phyloP scores from a whole-genome alignment of 1,139 yeast species.

The Nakaseomyces glabratus region DNA sequence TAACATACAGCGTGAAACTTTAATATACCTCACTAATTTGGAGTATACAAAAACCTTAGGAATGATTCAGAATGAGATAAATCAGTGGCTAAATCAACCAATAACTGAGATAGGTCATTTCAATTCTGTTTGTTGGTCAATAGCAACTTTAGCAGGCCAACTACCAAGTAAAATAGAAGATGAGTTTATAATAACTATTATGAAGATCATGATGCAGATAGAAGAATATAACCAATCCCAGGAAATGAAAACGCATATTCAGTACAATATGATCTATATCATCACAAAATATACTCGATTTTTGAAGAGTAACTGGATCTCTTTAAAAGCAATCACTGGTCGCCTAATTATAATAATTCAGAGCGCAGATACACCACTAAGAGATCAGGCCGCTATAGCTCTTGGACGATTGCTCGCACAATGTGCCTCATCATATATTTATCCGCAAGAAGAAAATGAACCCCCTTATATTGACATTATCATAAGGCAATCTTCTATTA shows the following conservation, averaged over 20 bases:
- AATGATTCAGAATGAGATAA: slow-evolving; percentile 1
- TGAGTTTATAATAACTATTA: slow-evolving; percentile 78
- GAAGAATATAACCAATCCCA: slow-evolving; percentile 74
- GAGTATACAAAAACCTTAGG: slow-evolving; percentile 32
- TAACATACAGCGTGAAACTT: slow-evolving; percentile 87
- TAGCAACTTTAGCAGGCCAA: slow-evolving; percentile 95
- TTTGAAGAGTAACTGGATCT: slow-evolving; percentile 94
- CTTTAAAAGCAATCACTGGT: slow-evolving; percentile 85
- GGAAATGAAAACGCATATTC: slow-evolving; percentile 73
- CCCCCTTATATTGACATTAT: slow-evolving; percentile 74
- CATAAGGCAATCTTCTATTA: too few relatives aligned
- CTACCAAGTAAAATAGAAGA: slow-evolving; percentile 97
- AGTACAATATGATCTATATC: slow-evolving; percentile 95
- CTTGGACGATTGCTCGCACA: slow-evolving; percentile 87
- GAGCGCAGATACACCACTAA: slow-evolving; percentile 97
- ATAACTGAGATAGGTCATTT: slow-evolving; percentile 58
- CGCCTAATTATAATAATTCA: slow-evolving; percentile 97
- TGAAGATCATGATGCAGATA: slow-evolving; percentile 75
- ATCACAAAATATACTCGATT: slow-evolving; percentile 98
- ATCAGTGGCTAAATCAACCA: slow-evolving; percentile 1
- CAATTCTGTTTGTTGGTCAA: slow-evolving; percentile 97
- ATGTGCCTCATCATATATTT: slow-evolving; percentile 89
- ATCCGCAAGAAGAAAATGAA: slow-evolving; percentile 65
- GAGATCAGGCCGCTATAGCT: slow-evolving; percentile 99
- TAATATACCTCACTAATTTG: slow-evolving; percentile 87